Base-by-base conservation (phyloP, 2,329 filamentous ascomycete genomes). In the Diplodia seriata region DNA sequence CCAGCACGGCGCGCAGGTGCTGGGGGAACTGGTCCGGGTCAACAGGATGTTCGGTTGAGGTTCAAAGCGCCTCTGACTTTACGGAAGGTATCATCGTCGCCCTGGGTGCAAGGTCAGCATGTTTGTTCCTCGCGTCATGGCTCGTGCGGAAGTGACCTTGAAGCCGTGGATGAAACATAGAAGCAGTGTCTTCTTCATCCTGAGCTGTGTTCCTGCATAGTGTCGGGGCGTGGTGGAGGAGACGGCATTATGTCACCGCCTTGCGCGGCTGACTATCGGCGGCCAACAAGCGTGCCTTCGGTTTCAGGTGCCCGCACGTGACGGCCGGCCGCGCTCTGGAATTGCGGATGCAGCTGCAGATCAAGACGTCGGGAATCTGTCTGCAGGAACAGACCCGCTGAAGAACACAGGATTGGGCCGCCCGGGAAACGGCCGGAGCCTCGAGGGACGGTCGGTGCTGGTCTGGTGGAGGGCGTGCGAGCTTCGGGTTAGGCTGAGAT, bases 111-210 rank as follows among this genome's bases (percentile, higher is more conserved):
- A 62, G 9, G 62, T 69, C 65, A 69, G 69, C 67, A 36, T 6
- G 4, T 12, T 12, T 38, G 43, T 51, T 51, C 33, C 36, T 38
- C 15, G 40, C 11, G 14, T 2, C 14, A 23, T 23, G 50, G 38
- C 23, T 49, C n/a, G 59, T 63, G 66, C 57, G 47, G 38, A 8
- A 68, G 73, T 51, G 74, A 89, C 87, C 85, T 95, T 93, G 86
- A 96, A 96, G 76, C 92, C 92, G 79, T 96, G 92, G 70, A 95
- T 92, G 78, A 95, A 95, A 76, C 91, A 91, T 69, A 96, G 81
- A 49, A 96, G 80, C 47, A 96, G 81, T 68, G 91, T 95, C 81
- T 92, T 93, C 83, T 90, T 91, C 86, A 89, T 90, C 69, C 79
- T 86, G 74, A 67, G 66, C 68, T 40, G 64, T 23, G 43, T 66